Percentiles rank a stretch among this genome's conserved stretches.
These are phyloP conservation scores for Vitis hybrid DNA, from an alignment of 177 flowering plant species.

Conservation along the genomic window DNA sequence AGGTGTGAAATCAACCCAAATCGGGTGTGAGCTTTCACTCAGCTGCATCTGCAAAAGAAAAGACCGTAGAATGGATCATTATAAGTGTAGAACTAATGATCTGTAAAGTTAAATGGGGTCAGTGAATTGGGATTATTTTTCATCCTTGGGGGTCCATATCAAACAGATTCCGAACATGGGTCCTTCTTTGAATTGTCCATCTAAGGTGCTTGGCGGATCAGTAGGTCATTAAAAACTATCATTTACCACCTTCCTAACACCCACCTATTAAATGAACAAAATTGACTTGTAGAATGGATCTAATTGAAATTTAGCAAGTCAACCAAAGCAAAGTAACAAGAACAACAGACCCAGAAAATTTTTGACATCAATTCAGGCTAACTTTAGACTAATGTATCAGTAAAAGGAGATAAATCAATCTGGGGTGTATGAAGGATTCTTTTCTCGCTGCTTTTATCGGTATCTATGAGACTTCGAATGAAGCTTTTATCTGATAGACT, in stretches of 20 bases:
- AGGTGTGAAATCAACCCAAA: conserved; percentile 33
- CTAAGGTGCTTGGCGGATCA: not conserved
- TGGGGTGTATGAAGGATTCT: no score
- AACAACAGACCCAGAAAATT: not conserved
- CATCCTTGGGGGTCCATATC: no score
- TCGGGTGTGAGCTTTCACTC: conserved; percentile 53
- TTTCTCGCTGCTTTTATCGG: no score
- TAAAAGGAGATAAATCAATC: no score
- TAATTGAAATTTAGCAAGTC: not conserved
- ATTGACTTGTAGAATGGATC: not conserved
- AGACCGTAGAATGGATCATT: no score
- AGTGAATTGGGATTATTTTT: no score
- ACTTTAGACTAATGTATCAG: no score
- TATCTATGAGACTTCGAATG: not conserved
- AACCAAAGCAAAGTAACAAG: not conserved
- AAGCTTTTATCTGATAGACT: not conserved
- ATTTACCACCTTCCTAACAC: not conserved
- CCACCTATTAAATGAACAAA: not conserved
- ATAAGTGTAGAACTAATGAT: no score
- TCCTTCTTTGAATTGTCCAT: not conserved
- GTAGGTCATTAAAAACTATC: not conserved
- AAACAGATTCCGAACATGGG: no score
- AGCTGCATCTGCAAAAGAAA: conserved; percentile 55
- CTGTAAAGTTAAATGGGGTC: no score
- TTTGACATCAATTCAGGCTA: no score